These are phyloP conservation scores for Vaccinium vitisidaea DNA, from an alignment of 148 eudicot genomes.

Conservation along the genomic window DNA sequence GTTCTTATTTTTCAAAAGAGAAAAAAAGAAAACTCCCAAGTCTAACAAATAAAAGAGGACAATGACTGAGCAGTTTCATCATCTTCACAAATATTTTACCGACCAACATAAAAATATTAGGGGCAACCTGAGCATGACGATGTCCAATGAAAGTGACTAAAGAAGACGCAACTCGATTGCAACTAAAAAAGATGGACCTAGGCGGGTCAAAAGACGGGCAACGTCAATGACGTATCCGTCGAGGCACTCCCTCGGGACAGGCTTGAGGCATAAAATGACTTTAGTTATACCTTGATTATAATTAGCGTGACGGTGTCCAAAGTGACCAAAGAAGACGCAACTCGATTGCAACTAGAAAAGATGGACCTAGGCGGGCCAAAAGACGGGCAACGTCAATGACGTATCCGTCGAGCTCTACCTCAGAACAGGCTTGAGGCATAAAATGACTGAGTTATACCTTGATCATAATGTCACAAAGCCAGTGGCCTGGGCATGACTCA, in stretches of 20 bases:
- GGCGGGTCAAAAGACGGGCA: no score
- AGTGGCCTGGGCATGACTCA: no score
- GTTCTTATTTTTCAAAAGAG: background rate
- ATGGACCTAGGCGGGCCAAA: background rate
- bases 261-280: background rate
- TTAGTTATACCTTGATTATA: no score
- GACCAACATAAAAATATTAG: background rate
- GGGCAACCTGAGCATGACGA: background rate
- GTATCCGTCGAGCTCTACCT: no score
- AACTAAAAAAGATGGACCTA: background rate
- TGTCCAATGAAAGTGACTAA: background rate
- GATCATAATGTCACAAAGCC: background rate
- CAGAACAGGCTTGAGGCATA: no score
- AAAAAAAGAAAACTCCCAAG: background rate
- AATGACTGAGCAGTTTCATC: background rate
- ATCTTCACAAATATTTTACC: background rate
- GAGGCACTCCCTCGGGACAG: background rate
- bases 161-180: background rate
- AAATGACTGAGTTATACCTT: background rate
- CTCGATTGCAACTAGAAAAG: background rate
- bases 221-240: no score
- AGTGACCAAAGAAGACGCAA: background rate
- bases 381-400: no score
- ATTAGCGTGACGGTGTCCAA: background rate
- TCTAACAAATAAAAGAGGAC: background rate